Base-by-base conservation (phyloP, 768 basidiomycete species). In the Boletus subcaerulescens region DNA sequence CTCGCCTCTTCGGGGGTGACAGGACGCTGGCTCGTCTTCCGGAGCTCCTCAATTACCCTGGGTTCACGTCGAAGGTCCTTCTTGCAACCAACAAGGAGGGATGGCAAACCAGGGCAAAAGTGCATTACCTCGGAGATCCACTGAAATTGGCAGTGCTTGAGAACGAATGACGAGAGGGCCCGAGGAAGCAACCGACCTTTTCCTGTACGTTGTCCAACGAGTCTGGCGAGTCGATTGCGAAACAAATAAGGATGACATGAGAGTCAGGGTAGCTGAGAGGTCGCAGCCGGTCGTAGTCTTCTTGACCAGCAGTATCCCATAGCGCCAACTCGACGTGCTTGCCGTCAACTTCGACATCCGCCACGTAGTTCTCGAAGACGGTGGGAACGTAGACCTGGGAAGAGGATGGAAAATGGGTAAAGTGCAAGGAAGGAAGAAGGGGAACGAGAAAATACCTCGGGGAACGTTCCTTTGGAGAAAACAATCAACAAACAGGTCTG, bases 271-370 rank as follows among this genome's bases (percentile, higher is more conserved):
- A 99, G 65, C 89, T 92, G 70, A 99, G 84, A 57, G 97, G 97
- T 53, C 97, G 85, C 63, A 99, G 91, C 65, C 96, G 91, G 75
- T 98, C 97, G 74, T 98, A 98, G 73, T 98, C 97, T 76, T 98
- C 96, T 74, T 98, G 96, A 50, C 97, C 97, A 33, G 97, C 96
- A 49, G 97, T 98, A 95, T 98, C 97, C 97, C 97, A 98, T 65
- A 99, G 77, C 29, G 97, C 96, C 66, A 99, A 81, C 76, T 99
- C 97, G 65, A 98, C 95, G 70, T 95, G 92, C 78, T 96, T 98
- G 63, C 92, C 92, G 68, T 98, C 96, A 58, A 98, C 95, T 73
- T 98, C 93, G 47, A 98, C 94, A 73, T 98, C 95, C 63, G 96
- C 96, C 52, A 97, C 96, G 73, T 98, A 97, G 85, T 98, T 98